Base-by-base conservation (phyloP, 345 rosid species). In the Hibiscus tridactylites region DNA sequence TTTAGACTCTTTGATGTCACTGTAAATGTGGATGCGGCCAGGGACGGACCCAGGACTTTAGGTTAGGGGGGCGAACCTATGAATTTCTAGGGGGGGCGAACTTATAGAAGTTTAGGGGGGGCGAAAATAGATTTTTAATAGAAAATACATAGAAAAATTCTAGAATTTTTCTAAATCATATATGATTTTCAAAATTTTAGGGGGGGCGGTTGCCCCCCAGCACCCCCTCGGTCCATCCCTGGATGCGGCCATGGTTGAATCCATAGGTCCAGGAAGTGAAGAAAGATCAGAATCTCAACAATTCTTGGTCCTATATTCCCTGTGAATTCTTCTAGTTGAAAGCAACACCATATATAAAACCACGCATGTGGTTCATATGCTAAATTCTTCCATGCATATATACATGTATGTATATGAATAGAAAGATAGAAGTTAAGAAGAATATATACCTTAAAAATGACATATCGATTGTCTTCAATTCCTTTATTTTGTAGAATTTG, bases 361-460 rank as follows among this genome's bases (percentile, higher is more conserved):
- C 56, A 33, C 11, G 62, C 62, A 35, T 54, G 73, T 12, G 62
- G 50, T 15, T 54, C 63, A 54, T 35, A 52, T 54, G 73, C 19
- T 19, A 54, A 69, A 54, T 54, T 70, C 73, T 17, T 68, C 46
- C 71, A 68, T 50, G 56, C 56, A 15, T 50, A 39, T 39, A 6
- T 37, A 37, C 7, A 5, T 26, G 10, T 26, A 4, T 9, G 17
- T 5, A 29, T 16, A 4, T 21, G 31, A 39, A 7, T 39, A 39
- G 9, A 39, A 8, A 39, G 9, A 39, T 39, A 39, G 9, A 39
- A 39, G 44, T 39, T 39, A 0, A 44, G 47, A 44, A 70, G 73
- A 54, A 70, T 70, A 70, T 70, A 54, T 70, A 50, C 73, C 6
- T 56, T 49, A 35, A 70, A 33, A 54, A 5, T 17, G 61, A 54